A percentile compares a stretch with the other conserved stretches of the same genome.
Evolutionary conservation across 768 basidiomycete genomes (phyloP).

Genomic region (Kwoniella shandongensis): DNA sequence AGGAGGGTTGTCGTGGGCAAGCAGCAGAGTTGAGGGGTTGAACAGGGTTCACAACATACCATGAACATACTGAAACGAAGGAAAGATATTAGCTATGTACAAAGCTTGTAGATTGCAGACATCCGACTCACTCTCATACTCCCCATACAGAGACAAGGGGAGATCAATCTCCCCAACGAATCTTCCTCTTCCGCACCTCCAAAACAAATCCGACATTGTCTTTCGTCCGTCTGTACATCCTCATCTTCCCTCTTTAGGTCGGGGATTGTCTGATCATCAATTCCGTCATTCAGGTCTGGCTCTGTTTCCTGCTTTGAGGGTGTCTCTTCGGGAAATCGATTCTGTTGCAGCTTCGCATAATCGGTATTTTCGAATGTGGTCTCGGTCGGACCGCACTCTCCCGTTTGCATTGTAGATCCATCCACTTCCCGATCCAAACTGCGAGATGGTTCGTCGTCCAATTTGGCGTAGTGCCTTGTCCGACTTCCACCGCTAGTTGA

Average conservation of each 20-base stretch:
- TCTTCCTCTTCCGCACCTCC: slow-evolving; percentile 61
- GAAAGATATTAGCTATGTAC: slow-evolving; percentile 3
- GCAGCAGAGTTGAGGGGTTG: not conserved
- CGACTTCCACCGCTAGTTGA: not conserved
- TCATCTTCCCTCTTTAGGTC: slow-evolving; percentile 7
- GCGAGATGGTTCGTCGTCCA: not conserved
- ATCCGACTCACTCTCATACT: slow-evolving; percentile 63
- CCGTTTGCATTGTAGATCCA: not conserved
- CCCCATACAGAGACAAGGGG: slow-evolving; percentile 76
- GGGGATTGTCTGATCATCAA: not conserved
- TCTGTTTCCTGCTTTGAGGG: too few relatives aligned
- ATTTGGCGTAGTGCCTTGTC: not conserved
- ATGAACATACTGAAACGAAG: slow-evolving; percentile 42
- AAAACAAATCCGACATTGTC: slow-evolving; percentile 74
- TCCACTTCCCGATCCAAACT: too few relatives aligned
- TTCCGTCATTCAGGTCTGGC: not conserved
- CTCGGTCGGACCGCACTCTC: not conserved
- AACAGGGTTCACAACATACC: slow-evolving; percentile 23
- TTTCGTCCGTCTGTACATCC: slow-evolving; percentile 31
- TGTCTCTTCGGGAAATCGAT: not conserved
- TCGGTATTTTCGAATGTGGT: not conserved
- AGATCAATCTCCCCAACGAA: slow-evolving; percentile 72
- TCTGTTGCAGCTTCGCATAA: not conserved
- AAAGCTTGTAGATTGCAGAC: not conserved
- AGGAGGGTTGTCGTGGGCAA: too few relatives aligned